Evolutionary conservation across 1,284 basidiomycete species (phyloP), one percentile per base, ranked within the genome.

Genomic region (Boletellus dicymbophilus): DNA sequence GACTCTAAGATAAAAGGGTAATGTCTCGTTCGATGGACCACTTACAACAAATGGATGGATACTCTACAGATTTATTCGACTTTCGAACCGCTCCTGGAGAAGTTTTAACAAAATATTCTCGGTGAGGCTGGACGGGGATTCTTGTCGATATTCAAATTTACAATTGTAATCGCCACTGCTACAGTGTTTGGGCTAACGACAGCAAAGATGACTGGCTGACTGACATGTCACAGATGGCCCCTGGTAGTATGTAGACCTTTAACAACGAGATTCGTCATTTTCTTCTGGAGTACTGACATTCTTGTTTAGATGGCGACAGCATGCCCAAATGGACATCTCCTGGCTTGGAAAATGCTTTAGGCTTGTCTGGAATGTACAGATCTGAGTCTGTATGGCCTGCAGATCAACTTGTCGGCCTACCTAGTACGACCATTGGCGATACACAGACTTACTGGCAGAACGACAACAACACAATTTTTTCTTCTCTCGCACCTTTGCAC

Each of bases 181-280:
- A 16, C 26, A 59, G 52, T 1, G 6, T 23, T 31, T 16, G 27
- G 30, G 6, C 18, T 16, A 13, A 5, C 2, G 4, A 27, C 12
- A 4, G 7, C 27, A n/a, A 33, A 13, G 4, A 22, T 20, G 16
- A 40, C 28, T 25, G 20, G 34, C 1, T 2, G 3, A 34, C 15
- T 11, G 2, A 12, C 4, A 4, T 18, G 5, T 18, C 23, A 15
- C 43, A 20, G 9, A n/a, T 21, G 11, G 15, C 16, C 4, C 21
- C n/a, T n/a, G n/a, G n/a, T n/a, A n/a, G n/a, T 25, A 40, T 45
- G 59, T 63, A 41, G 41, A 27, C 22, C 40, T n/a, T n/a, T n/a
- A n/a, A n/a, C n/a, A n/a, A 13, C 21, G 21, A 12, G 20, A 7
- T 30, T 18, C 18, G 15, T 13, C 34, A 15, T 31, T 18, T n/a